These are phyloP conservation scores for Cordyceps cateniannulata DNA, from an alignment of 2,329 filamentous ascomycete genomes.

Conservation along the genomic window DNA sequence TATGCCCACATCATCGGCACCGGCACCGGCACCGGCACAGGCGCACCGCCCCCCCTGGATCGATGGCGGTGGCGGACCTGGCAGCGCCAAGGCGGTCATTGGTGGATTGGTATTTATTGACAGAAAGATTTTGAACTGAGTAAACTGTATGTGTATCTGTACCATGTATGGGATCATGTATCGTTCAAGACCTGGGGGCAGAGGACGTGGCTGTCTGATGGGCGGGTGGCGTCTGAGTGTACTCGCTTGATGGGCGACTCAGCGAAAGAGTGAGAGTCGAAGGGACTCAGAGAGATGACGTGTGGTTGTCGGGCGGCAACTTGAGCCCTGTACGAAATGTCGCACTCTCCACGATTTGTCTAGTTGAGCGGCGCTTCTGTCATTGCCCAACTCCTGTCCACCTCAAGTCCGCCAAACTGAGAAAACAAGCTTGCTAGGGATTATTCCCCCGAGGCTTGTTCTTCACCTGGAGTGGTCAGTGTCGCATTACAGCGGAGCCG, in stretches of 20 bases:
- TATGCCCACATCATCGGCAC: neutral
- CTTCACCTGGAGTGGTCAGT: neutral
- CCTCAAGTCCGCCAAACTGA: neutral
- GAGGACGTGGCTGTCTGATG: no score
- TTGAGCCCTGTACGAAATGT: slow-evolving; percentile 2
- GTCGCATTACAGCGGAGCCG: neutral
- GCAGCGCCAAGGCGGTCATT: neutral
- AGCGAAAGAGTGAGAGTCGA: neutral
- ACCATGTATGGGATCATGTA: no score
- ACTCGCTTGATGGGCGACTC: no score
- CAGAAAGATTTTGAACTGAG: neutral
- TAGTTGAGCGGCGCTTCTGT: no score
- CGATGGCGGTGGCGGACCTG: neutral
- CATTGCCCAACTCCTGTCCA: neutral
- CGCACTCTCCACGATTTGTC: neutral
- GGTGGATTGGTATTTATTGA: no score
- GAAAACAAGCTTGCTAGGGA: neutral
- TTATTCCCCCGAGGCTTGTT: neutral
- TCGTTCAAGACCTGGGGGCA: no score
- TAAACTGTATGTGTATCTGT: no score
- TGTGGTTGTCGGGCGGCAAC: neutral
- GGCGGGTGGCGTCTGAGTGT: no score
- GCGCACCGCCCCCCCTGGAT: neutral
- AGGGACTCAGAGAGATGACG: neutral
- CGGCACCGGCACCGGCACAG: neutral